Base-by-base conservation (phyloP, 1,284 basidiomycete genomes). In the Gomphus bonarii region DNA sequence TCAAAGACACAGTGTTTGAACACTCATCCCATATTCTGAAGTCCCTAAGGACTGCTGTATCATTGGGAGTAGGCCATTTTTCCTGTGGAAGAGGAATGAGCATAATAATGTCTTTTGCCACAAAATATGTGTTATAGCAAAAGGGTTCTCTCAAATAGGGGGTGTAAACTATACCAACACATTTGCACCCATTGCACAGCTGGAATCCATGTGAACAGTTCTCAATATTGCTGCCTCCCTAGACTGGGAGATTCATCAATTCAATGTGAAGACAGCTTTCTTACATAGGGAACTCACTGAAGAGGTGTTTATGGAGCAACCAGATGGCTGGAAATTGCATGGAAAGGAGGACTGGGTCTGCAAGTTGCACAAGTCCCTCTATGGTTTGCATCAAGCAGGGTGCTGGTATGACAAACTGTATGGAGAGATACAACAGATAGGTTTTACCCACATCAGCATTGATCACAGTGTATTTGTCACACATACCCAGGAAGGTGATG, bases 301-400 rank as follows among this genome's bases (percentile, higher is more conserved):
- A 38, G 64, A 64, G 0, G 60, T 72, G 11, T 73, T 69, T 61
- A 65, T 74, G 61, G 44, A 60, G 4, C 62, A 61, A 2, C 70
- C 70, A 0, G 54, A 60, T 9, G 66, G 63, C 11, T 56, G 61
- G 8, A 64, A 65, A 33, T 67, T 68, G 30, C 47, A 59, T 4
- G 63, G 63, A 0, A 64, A 66, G 52, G 63, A 68, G 56, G 56
- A 63, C 31, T 64, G 62, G 61, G 68, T 73, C 4, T 70, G 70
- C 66, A 33, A 61, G 22, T 61, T 76, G 0, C 28, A 67, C 28
- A 65, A 67, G 16, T 63, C 68, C 0, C 61, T 76, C 0, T 77
- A 76, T 59, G 73, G 75, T 0, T 68, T 75, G 60, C 73, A 73
- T 59, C 73, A 76, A 57, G 65, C 61, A 5, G 61, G 67, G n/a